Evolutionary conservation across 371 early-diverging fungal species (phyloP), one percentile per base, ranked within the genome.

Genomic region (Coemansia sp.): DNA sequence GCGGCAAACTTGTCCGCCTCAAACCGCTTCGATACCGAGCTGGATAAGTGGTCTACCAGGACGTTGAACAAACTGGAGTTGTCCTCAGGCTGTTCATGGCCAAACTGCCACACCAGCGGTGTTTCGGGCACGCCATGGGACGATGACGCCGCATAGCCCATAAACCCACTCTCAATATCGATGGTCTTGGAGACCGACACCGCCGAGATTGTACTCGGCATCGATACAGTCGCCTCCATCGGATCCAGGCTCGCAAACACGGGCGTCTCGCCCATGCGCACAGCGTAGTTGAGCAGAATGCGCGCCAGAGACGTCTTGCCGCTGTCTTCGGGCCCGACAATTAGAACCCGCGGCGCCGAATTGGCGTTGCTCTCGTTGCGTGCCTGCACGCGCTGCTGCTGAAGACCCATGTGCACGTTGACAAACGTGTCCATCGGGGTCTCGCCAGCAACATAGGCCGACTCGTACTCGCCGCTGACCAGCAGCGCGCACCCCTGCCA

Each of bases 381-480:
- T 0, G 90, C 90, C 16, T 68, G 70, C 37, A 80, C 82, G 31
- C 95, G 83, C 32, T 85, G 62, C 59, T 89, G 87, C 66, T 95
- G 93, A n/a, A 97, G 75, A 0, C 93, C 92, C 44, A 91, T 64
- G 68, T 98, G 97, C 6, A 88, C 82, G 69, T 95, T 95, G 44
- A 95, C 79, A 72, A 92, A 94, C 53, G 85, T 86, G 34, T 81
- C 79, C 97, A 98, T 96, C 9, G 95, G 94, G 5, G 98, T 97
- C 66, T 98, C 98, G 36, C 85, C 89, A 0, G 94, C 94, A 3
- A 89, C 84, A 60, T 97, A 96, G 57, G 90, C 94, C 4, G 91
- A 91, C 24, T 83, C 77, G 63, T 85, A 88, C 33, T 75, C 69
- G 46, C 95, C 95, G 18, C 76, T 67, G 29, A 90, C 58, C 0